These are phyloP conservation scores for Mycena rosella DNA, from an alignment of 768 basidiomycete genomes.

Conservation along the genomic window DNA sequence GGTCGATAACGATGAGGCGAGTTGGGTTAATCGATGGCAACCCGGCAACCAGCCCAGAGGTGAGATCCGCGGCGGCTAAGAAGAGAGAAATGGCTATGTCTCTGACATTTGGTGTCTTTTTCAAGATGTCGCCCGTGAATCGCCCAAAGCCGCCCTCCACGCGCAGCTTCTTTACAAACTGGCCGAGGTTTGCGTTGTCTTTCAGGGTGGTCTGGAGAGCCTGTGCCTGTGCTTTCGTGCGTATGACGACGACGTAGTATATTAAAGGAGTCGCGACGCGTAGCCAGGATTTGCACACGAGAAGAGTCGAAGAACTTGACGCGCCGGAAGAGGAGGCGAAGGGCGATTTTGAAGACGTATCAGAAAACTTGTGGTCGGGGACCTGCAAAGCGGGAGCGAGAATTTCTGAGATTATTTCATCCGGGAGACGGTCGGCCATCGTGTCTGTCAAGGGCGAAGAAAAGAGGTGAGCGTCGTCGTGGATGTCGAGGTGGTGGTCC, in stretches of 20 bases:
- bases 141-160: conserved; percentile 9
- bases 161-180: conserved; percentile 16
- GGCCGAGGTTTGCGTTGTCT: neutral
- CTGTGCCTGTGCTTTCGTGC: neutral
- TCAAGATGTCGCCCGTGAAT: neutral
- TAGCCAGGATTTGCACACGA: conserved; percentile 17
- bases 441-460: no score
- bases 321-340: neutral
- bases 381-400: conserved; percentile 2
- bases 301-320: neutral
- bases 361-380: neutral
- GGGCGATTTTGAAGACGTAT: neutral
- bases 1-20: conserved; percentile 10
- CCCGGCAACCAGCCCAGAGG: conserved; percentile 5
- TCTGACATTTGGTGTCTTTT: neutral
- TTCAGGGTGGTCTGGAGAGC: neutral
- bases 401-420: conserved; percentile 17
- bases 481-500: no score
- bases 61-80: neutral
- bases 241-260: neutral
- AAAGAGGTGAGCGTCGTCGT: no score
- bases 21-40: conserved; percentile 11
- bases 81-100: neutral
- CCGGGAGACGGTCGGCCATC: conserved; percentile 1
- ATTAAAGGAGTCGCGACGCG: conserved; percentile 13